Evolutionary conservation across 2,329 filamentous ascomycete species (phyloP).

Genomic region (Monilinia fructicola): DNA sequence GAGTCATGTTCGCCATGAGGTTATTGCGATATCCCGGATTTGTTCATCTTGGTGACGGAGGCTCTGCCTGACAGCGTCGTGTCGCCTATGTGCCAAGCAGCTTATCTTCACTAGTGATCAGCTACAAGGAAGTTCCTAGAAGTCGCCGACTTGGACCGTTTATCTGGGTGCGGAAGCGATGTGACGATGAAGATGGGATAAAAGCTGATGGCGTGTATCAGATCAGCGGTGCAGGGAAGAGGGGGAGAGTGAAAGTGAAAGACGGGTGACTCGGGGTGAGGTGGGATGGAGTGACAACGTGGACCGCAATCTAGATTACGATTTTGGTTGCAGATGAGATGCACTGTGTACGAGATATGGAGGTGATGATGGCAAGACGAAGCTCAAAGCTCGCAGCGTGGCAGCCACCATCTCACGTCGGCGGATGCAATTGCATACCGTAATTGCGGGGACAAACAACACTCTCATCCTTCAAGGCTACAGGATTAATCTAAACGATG

Average conservation of each 20-base stretch:
- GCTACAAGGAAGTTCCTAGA: not conserved
- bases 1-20: not conserved
- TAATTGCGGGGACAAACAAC: conserved; percentile 5
- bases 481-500: not conserved
- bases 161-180: not conserved
- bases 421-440: not conserved
- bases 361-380: not conserved
- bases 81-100: not conserved
- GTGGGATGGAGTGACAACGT: not conserved
- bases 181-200: not conserved
- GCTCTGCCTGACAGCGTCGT: not conserved
- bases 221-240: conserved; percentile 6
- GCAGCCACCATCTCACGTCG: not conserved
- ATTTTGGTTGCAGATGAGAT: not conserved
- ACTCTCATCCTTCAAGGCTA: not conserved
- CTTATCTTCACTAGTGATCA: not conserved
- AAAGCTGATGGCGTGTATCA: conserved; percentile 1
- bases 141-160: conserved; percentile 10
- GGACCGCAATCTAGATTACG: conserved; percentile 6
- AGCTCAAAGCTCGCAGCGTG: conserved; percentile 7
- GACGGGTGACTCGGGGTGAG: not conserved
- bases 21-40: not conserved
- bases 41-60: not conserved
- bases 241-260: not conserved
- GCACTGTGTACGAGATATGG: not conserved